A percentile compares a stretch with the other conserved stretches of the same genome.
phyloP scores from a whole-genome alignment of 2,329 filamentous ascomycete genomes.

The Blumeriella jaapii region DNA sequence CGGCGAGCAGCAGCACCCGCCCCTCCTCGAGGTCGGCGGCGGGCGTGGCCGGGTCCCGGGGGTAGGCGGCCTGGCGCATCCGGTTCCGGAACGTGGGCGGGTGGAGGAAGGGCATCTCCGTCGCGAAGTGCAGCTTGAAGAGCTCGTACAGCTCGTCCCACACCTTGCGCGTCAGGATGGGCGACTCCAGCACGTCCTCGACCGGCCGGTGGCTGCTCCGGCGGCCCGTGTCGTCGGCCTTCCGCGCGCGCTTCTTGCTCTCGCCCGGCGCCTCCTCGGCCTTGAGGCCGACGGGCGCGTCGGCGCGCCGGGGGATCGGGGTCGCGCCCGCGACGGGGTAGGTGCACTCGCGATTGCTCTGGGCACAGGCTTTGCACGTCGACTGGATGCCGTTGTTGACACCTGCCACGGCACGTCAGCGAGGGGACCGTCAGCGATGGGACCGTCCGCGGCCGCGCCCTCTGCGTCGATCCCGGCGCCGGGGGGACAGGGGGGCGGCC shows the following conservation, averaged over 20 bases:
- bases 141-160: conserved; percentile 62
- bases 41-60: conserved; percentile 18
- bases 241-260: conserved; percentile 32
- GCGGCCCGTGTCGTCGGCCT: conserved; percentile 29
- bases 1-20: conserved; percentile 50
- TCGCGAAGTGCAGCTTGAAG: conserved; percentile 59
- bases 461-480: neutral
- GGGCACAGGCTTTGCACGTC: conserved; percentile 64
- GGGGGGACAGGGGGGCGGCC: neutral
- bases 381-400: conserved; percentile 58
- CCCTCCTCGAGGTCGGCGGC: conserved; percentile 31
- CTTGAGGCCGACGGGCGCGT: conserved; percentile 21
- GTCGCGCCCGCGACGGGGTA: conserved; percentile 46
- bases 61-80: conserved; percentile 33
- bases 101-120: conserved; percentile 62
- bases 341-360: conserved; percentile 58
- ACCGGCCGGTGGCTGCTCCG: conserved; percentile 29
- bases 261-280: conserved; percentile 30
- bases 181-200: conserved; percentile 51
- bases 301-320: conserved; percentile 21
- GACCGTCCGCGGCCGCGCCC: neutral
- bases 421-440: conserved; percentile 8
- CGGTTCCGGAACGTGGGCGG: conserved; percentile 48
- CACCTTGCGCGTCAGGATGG: conserved; percentile 49
- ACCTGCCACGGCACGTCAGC: too few species aligned